Evolutionary conservation across 192 early-diverging fungal genomes (phyloP), one percentile per base, ranked within the genome.

Genomic region (Coemansia furcata): DNA sequence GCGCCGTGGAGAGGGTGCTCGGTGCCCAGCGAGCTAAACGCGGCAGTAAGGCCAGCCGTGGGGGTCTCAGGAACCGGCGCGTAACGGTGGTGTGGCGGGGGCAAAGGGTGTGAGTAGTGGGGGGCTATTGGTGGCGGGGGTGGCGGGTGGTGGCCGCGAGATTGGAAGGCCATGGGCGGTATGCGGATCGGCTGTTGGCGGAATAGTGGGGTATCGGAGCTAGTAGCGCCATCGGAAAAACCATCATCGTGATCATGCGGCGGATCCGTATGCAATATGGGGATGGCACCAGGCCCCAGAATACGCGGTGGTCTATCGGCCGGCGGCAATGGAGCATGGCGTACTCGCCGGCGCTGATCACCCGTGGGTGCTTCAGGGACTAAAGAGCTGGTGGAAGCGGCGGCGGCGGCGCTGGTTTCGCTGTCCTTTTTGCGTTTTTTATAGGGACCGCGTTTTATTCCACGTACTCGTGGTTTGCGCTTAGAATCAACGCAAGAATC

Each of bases 371-470:
- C 23, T 26, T 0, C 23, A 26, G 23, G 23, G 46, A 4, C 46
- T 21, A 6, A 8, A 46, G 44, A 15, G 17, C 17, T 21, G 7
- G 44, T 19, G 2, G 44, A 46, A 19, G n/a, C 7, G 15, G 23
- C 47, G 3, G 19, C 19, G 17, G 21, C 43, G 66, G 8, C 21
- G 15, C 5, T 46, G 2, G 36, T 60, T 6, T 54, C 38, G 60
- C 17, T 32, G 12, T 77, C 61, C 39, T 78, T 69, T 47, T 71
- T 63, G 57, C 80, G 70, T 60, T 83, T 83, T 66, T 93, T 93
- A 65, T 94, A 95, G 1, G 92, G 93, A 15, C 94, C 94, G 14
- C 94, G 84, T 66, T 93, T 93, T 63, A 94, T 85, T 11, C 94
- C 94, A 67, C 90, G 89, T 66, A 91, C 90, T 17, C 94, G 84